These are phyloP conservation scores for Panaeolus papilionaceus DNA, from an alignment of 768 basidiomycete species.

Conservation along the genomic window DNA sequence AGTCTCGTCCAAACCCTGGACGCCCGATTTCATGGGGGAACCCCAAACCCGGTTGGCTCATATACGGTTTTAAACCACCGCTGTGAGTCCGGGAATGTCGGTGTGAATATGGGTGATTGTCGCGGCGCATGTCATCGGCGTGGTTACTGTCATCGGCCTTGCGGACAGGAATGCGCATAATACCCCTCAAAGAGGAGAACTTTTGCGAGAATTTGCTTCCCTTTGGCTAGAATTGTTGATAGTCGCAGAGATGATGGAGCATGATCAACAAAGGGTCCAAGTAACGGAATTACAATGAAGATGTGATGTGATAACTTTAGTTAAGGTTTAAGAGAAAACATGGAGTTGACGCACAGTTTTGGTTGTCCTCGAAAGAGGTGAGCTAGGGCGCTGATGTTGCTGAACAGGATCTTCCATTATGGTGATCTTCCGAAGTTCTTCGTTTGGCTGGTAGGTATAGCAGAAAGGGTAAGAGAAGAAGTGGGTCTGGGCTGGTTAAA, in stretches of 20 bases:
- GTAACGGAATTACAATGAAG: background rate
- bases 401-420: background rate
- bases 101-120: slow-evolving; percentile 11
- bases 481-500: background rate
- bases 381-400: background rate
- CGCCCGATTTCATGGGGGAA: slow-evolving; percentile 19
- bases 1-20: background rate
- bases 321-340: background rate
- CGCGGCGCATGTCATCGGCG: slow-evolving; percentile 13
- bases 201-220: slow-evolving; percentile 47
- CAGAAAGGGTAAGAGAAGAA: background rate
- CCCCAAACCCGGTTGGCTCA: slow-evolving; percentile 50
- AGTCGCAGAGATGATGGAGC: background rate
- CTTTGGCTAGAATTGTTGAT: slow-evolving; percentile 28
- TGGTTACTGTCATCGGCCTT: slow-evolving; percentile 10
- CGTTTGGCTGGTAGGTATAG: background rate
- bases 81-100: slow-evolving; percentile 17
- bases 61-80: slow-evolving; percentile 45
- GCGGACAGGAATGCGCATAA: slow-evolving; percentile 37
- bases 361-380: background rate
- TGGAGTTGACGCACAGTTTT: background rate
- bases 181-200: slow-evolving; percentile 42
- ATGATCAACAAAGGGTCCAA: background rate
- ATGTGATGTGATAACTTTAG: slow-evolving; percentile 4
- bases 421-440: background rate